phyloP scores from a whole-genome alignment of 1,139 yeast genomes.

The Blastobotrys proliferans region DNA sequence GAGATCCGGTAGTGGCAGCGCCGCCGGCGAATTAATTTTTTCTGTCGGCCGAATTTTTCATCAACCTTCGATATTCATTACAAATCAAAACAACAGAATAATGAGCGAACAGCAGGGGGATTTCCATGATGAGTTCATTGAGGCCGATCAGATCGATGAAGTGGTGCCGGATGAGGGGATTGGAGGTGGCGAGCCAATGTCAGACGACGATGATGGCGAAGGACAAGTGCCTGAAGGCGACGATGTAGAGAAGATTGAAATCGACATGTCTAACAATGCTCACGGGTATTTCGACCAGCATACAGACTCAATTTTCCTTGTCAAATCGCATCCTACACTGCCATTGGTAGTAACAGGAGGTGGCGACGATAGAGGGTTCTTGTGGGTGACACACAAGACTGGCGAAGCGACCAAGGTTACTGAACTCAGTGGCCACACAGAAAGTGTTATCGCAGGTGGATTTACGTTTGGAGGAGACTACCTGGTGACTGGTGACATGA shows the following conservation, averaged over 20 bases:
- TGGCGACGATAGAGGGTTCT: conserved; percentile 78
- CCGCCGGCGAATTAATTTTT: too few relatives aligned
- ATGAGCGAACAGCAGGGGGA: background rate
- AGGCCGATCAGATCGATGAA: conserved; percentile 28
- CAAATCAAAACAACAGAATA: background rate
- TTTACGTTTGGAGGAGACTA: conserved; percentile 80
- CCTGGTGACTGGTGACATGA: conserved; percentile 90
- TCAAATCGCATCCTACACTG: conserved; percentile 73
- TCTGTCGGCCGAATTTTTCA: too few relatives aligned
- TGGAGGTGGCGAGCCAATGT: conserved; percentile 18
- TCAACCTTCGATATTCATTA: background rate
- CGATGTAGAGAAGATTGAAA: conserved; percentile 57
- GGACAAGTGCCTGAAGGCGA: conserved; percentile 37
- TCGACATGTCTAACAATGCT: conserved; percentile 85
- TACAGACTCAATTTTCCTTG: conserved; percentile 75
- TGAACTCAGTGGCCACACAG: conserved; percentile 73
- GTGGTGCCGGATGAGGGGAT: conserved; percentile 27
- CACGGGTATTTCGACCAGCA: conserved; percentile 86
- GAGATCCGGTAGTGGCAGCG: too few relatives aligned
- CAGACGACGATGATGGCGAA: conserved; percentile 23
- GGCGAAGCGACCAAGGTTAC: conserved; percentile 78
- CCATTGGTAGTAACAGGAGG: conserved; percentile 89
- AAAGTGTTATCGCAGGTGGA: conserved; percentile 79
- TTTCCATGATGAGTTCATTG: conserved; percentile 22
- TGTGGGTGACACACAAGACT: conserved; percentile 85